These are phyloP conservation scores for Paecilomyces fulvus DNA, from an alignment of 2,329 filamentous ascomycete species.

Conservation along the genomic window DNA sequence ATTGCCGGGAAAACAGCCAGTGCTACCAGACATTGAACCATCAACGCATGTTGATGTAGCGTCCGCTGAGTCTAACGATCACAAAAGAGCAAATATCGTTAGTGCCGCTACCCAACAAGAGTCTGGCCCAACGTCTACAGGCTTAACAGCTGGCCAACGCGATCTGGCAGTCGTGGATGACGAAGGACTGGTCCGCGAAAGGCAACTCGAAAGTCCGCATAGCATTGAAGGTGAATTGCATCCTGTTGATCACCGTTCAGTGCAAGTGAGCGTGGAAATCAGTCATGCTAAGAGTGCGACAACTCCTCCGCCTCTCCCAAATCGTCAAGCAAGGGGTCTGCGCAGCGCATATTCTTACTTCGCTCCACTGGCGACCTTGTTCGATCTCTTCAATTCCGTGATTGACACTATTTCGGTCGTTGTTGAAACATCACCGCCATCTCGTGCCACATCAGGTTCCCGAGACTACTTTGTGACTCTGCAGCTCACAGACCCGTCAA, in stretches of 20 bases:
- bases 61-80: not conserved
- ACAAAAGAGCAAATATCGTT: not conserved
- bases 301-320: slow-evolving; percentile 1
- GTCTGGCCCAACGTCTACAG: not conserved
- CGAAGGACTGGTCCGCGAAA: not conserved
- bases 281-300: not conserved
- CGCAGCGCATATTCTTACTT: slow-evolving; percentile 37
- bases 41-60: not conserved
- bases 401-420: slow-evolving; percentile 38
- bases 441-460: slow-evolving; percentile 27
- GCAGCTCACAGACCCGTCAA: slow-evolving; percentile 37
- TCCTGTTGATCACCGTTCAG: not conserved
- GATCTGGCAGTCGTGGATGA: not conserved
- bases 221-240: slow-evolving; percentile 4
- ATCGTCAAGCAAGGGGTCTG: slow-evolving; percentile 25
- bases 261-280: not conserved
- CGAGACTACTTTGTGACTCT: slow-evolving; percentile 35
- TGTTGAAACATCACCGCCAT: slow-evolving; percentile 20
- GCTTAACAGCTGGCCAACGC: not conserved
- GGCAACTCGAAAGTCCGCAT: not conserved
- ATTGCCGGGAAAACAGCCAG: not conserved
- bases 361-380: slow-evolving; percentile 33
- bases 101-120: not conserved
- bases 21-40: not conserved
- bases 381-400: slow-evolving; percentile 31